Evolutionary conservation across 148 eudicot genomes (phyloP).

Genomic region (Heliosperma pusillum): DNA sequence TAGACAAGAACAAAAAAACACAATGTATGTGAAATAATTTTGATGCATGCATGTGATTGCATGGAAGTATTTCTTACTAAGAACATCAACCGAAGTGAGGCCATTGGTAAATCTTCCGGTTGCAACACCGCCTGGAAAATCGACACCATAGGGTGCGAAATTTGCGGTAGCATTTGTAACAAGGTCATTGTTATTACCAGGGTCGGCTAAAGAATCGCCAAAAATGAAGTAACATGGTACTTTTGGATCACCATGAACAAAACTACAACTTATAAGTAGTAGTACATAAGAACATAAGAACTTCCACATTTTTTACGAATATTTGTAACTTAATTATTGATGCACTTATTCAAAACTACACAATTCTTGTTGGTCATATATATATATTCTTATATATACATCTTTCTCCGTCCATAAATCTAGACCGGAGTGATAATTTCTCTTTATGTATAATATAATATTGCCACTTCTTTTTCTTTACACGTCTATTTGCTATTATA

Average conservation of each 20-base stretch:
- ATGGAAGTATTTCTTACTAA: not conserved
- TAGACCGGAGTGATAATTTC: no score
- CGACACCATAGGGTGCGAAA: conserved; percentile 18
- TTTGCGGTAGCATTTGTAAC: conserved; percentile 11
- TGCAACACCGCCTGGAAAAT: conserved; percentile 14
- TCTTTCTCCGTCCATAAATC: no score
- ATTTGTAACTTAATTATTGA: not conserved
- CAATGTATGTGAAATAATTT: no score
- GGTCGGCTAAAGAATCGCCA: conserved; percentile 15
- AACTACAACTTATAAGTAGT: not conserved
- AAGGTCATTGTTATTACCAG: conserved; percentile 15
- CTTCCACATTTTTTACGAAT: not conserved
- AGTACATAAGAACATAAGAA: not conserved
- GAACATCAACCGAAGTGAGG: not conserved
- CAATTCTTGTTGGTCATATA: not conserved
- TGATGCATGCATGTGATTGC: no score
- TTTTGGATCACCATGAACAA: conserved; percentile 14
- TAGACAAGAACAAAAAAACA: no score
- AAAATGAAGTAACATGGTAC: conserved; percentile 26
- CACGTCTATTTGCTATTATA: no score
- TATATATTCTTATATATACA: not conserved
- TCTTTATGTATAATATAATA: no score
- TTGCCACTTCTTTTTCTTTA: no score
- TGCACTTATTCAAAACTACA: no score
- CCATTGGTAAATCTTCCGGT: conserved; percentile 21